Base-by-base conservation (phyloP, 1,284 basidiomycete genomes). In the Ganoderma multipileum region DNA sequence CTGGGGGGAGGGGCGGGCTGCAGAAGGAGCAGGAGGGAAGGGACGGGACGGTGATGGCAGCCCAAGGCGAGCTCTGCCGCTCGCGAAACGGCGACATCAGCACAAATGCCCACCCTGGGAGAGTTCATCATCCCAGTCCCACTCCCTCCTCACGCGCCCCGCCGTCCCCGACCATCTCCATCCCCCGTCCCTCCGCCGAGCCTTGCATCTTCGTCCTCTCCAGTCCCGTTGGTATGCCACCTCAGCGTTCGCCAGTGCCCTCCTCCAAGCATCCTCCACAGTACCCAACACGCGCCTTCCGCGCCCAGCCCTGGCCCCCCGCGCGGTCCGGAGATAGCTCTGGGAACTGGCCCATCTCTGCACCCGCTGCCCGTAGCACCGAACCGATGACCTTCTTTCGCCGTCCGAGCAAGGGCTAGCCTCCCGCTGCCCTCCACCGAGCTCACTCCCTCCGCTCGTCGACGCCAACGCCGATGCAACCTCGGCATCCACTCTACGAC, bases 11-110 rank as follows among this genome's bases (percentile, higher is more conserved):
- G 68, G 68, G 70, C 66, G 68, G 65, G 63, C 41, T 44, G 63
- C 33, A 57, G 63, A 63, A 41, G 67, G 65, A 59, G 63, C 41
- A 65, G 69, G 65, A 65, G 54, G 59, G 62, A 65, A 68, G 61
- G 68, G 64, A 61, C 60, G 58, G 55, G 50, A 55, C 66, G 59
- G 61, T 52, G 47, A 52, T 52, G 47, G 47, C 47, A 52, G 47
- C 47, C 39, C 66, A 57, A 44, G 44, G 38, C 44, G 8, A 50
- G 50, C 59, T 59, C 23, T 41, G 50, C 66, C 70, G 70, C 71
- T 69, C 71, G 68, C 73, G 67, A 71, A 65, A 65, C 72, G 70
- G 67, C 71, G 72, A 73, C 73, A 78, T 74, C 74, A 74, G 66
- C 65, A 74, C 67, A 72, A 67, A 67, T 65, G 60, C 62, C 72